These are phyloP conservation scores for Bathelium albidoporum DNA, from an alignment of 495 filamentous ascomycete genomes.

Conservation along the genomic window DNA sequence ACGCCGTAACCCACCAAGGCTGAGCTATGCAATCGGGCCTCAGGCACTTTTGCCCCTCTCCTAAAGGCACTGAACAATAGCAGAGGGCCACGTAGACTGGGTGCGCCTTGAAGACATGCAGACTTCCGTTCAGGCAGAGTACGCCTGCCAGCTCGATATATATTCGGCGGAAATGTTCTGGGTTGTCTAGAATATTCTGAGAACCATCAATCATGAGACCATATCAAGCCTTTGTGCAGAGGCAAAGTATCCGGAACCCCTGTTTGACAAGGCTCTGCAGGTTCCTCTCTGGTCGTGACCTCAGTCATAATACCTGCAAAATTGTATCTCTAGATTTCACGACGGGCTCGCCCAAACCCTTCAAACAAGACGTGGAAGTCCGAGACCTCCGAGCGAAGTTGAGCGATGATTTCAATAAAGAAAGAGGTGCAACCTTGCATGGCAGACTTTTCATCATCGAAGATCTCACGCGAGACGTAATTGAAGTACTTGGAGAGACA, in stretches of 20 bases:
- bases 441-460: conserved; percentile 16
- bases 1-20: too few relatives aligned
- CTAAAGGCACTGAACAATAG: too few relatives aligned
- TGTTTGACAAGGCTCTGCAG: not conserved
- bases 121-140: too few relatives aligned
- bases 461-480: conserved; percentile 10
- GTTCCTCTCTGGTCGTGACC: not conserved
- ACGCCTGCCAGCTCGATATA: too few relatives aligned
- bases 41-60: too few relatives aligned
- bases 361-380: not conserved
- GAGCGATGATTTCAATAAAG: not conserved
- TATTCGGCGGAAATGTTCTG: too few relatives aligned
- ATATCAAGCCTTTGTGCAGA: not conserved
- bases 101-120: too few relatives aligned
- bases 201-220: too few relatives aligned
- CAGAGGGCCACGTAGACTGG: too few relatives aligned
- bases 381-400: not conserved
- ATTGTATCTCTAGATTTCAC: not conserved
- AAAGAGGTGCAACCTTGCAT: not conserved
- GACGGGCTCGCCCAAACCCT: not conserved
- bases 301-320: not conserved
- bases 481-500: conserved; percentile 9
- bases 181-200: too few relatives aligned
- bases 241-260: not conserved
- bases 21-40: too few relatives aligned